phyloP scores from a whole-genome alignment of 768 basidiomycete genomes.

The Kwoniella dendrophila region DNA sequence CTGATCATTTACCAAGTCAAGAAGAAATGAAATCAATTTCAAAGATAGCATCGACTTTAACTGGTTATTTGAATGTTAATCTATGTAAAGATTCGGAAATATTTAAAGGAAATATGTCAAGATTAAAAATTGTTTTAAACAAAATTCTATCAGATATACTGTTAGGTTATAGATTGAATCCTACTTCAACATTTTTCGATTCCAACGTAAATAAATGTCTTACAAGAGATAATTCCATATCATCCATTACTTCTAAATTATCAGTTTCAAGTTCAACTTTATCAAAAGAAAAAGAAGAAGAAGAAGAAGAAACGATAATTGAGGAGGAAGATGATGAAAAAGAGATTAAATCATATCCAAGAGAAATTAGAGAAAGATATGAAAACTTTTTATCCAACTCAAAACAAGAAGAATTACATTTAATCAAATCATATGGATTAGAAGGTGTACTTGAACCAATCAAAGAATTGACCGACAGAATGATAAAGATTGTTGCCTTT shows the following conservation, averaged over 20 bases:
- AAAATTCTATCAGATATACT: constrained; percentile 17
- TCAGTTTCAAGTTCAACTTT: not conserved
- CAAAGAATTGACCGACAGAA: constrained; percentile 28
- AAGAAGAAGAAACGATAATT: not conserved
- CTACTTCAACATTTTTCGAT: constrained; percentile 23
- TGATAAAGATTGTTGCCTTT: constrained; percentile 39
- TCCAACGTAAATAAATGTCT: constrained; percentile 12
- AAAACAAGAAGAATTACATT: constrained; percentile 13
- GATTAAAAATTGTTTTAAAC: constrained; percentile 10
- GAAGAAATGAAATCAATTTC: constrained; percentile 6
- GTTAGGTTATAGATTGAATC: constrained; percentile 23
- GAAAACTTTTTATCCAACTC: not conserved
- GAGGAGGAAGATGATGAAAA: constrained; percentile 1
- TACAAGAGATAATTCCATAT: not conserved
- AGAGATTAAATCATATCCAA: not conserved
- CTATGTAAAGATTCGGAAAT: constrained; percentile 14
- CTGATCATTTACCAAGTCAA: not conserved
- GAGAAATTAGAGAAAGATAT: constrained; percentile 12
- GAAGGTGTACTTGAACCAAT: constrained; percentile 24
- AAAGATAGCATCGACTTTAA: constrained; percentile 8
- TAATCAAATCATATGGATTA: constrained; percentile 18
- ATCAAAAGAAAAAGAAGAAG: not conserved
- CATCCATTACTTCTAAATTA: no score
- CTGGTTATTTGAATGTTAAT: constrained; percentile 7
- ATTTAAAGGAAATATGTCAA: not conserved